A percentile compares a stretch with the other conserved stretches of the same genome.
These are phyloP conservation scores for Exophiala aquamarina DNA, from an alignment of 2,329 filamentous ascomycete genomes.

Conservation along the genomic window DNA sequence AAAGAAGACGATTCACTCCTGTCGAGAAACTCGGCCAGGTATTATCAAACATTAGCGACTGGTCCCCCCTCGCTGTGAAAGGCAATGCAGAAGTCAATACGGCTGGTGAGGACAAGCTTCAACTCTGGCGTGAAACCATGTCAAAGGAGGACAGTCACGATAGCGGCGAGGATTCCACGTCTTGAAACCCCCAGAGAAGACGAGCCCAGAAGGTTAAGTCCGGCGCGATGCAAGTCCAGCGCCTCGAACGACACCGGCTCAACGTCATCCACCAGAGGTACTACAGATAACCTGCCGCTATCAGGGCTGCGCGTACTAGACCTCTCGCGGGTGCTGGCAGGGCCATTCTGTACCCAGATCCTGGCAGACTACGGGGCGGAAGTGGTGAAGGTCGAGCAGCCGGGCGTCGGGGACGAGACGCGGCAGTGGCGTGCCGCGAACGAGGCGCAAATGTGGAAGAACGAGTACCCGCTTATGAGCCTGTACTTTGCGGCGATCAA, in stretches of 20 bases:
- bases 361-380: conserved; percentile 26
- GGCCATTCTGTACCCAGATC: conserved; percentile 26
- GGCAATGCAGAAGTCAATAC: too few species aligned
- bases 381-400: conserved; percentile 31
- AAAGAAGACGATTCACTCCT: too few species aligned
- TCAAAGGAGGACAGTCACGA: too few species aligned
- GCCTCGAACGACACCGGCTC: neutral
- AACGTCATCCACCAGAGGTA: neutral
- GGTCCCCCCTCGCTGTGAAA: too few species aligned
- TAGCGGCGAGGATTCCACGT: too few species aligned
- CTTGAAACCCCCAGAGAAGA: too few species aligned
- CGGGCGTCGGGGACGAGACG: conserved; percentile 25
- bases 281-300: conserved; percentile 9
- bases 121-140: too few species aligned
- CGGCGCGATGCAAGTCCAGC: neutral
- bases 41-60: too few species aligned
- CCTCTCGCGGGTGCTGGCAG: conserved; percentile 25
- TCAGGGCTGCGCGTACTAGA: conserved; percentile 22
- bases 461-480: conserved; percentile 9
- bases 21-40: too few species aligned
- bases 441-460: conserved; percentile 23
- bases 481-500: conserved; percentile 19
- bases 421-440: conserved; percentile 22
- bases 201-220: too few species aligned
- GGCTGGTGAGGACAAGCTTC: too few species aligned